Evolutionary conservation across 2,329 filamentous ascomycete species (phyloP), one percentile per base, ranked within the genome.

Genomic region (Colletotrichum sp.): DNA sequence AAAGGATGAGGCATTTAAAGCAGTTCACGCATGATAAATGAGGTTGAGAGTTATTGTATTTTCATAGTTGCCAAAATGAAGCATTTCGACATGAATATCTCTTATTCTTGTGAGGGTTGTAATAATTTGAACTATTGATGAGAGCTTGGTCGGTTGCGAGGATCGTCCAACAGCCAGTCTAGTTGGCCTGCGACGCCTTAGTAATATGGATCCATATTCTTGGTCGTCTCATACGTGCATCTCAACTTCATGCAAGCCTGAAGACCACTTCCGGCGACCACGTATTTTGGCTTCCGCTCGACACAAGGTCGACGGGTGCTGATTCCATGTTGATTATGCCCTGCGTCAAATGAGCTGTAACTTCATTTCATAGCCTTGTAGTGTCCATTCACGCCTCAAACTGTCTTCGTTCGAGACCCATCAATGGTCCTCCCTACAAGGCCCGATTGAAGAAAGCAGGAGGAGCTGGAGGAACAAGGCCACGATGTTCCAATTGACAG

Each of bases 401-500:
- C 43, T n/a, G 3, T 48, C 43, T 48, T 48, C 43, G 10, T 48
- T 21, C 10, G 0, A 21, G 10, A 13, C 43, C n/a, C n/a, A 48
- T 0, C 43, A 21, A 48, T 48, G 9, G n/a, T 48, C 39, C 4
- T 18, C 16, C 36, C 2, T 39, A 16, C 7, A 12, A 9, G 21
- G 43, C 43, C 43, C 43, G 0, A 48, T 21, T 48, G n/a, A 48
- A 21, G 43, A 48, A 48, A 12, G 43, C 0, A 15, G 43, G n/a
- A 32, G 28, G 30, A 26, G 13, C 52, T 9, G 24, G 1, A 24
- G 28, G 24, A 16, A 7, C 6, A 32, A 30, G 28, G 24, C 78
- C 55, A 28, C 21, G 55, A 83, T 82, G 82, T 82, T 86, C 75
- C 82, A 72, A 21, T 32, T 89, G 34, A 84, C 83, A 12, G 82